Base-by-base conservation (phyloP, 2,329 filamentous ascomycete species). In the Pseudocercospora fuligena region DNA sequence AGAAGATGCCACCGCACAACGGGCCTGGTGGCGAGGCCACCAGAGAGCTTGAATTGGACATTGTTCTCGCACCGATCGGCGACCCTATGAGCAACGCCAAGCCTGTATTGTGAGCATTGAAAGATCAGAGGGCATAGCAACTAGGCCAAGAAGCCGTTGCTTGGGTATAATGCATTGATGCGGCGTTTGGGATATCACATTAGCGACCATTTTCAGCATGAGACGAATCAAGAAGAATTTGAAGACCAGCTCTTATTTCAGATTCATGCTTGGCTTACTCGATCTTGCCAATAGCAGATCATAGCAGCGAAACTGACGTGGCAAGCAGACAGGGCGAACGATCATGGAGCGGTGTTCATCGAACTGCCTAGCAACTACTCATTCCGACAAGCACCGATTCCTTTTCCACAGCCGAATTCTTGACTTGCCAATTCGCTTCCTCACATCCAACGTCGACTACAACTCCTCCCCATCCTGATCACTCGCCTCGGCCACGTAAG, bases 21-120 rank as follows among this genome's bases (percentile, higher is more conserved):
- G 75, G 76, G 5, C 75, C 73, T 9, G 76, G 76, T 36, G 76
- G 76, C 25, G 61, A 65, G 25, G 76, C 75, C 14, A 70, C 67
- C 11, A 69, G 68, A 46, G 86, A 89, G 77, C 77, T 91, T 62
- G 82, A 85, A 73, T 89, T 90, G 76, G 84, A 91, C 73, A 86
- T 91, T 66, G 82, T 77, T 25, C 80, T 90, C 68, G 84, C 84
- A 16, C 82, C 83, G 21, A 67, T 73, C 46, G 71, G 72, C 21
- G 51, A 56, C 14, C 66, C 66, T 16, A 27, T 68, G 27, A 61
- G 25, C 29, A 72, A 68, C 59, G 68, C 70, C 4, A 65, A 71
- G 60, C 69, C 69, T n/a, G 59, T 71, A n/a, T 61, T 64, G 66
- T 68, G 8, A 40, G 36, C 36, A 40, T 40, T 40, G 5, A 11